Evolutionary conservation across 768 basidiomycete genomes (phyloP).

Genomic region (Clavulina sp.): DNA sequence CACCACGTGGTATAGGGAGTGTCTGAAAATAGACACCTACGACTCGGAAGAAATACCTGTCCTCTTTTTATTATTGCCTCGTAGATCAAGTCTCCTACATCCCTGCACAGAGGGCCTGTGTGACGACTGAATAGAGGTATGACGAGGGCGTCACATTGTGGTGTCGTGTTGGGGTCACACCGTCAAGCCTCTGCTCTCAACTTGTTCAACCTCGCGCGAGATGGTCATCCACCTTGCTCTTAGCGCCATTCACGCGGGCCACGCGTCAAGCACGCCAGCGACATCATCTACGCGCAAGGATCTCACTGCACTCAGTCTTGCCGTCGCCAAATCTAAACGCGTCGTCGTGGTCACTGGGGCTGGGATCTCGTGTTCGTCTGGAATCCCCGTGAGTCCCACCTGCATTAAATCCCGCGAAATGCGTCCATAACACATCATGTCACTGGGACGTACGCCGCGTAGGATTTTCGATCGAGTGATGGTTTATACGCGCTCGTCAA

Average conservation of each 20-base stretch:
- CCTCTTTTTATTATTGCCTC: too few relatives aligned
- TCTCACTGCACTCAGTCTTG: constrained; percentile 51
- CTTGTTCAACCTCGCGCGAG: neutral
- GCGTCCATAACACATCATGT: neutral
- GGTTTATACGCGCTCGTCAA: constrained; percentile 86
- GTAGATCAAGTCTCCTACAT: too few relatives aligned
- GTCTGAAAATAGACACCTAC: too few relatives aligned
- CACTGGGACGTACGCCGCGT: constrained; percentile 2
- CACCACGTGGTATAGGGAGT: too few relatives aligned
- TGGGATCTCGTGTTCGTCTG: constrained; percentile 90
- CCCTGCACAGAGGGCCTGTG: too few relatives aligned
- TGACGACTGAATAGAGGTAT: too few relatives aligned
- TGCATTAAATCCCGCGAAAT: neutral
- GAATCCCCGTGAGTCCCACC: constrained; percentile 67
- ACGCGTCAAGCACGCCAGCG: constrained; percentile 12
- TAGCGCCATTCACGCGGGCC: constrained; percentile 8
- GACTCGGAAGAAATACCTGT: too few relatives aligned
- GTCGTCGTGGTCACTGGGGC: constrained; percentile 87
- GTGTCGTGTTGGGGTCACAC: too few relatives aligned
- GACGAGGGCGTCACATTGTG: too few relatives aligned
- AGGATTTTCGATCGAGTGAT: constrained; percentile 96
- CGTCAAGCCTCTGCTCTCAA: too few relatives aligned
- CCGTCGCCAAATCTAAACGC: constrained; percentile 70
- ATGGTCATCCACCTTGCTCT: constrained; percentile 17
- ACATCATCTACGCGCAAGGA: constrained; percentile 18